These are phyloP conservation scores for Hypoxylon sp. DNA, from an alignment of 2,329 filamentous ascomycete species.

Conservation along the genomic window DNA sequence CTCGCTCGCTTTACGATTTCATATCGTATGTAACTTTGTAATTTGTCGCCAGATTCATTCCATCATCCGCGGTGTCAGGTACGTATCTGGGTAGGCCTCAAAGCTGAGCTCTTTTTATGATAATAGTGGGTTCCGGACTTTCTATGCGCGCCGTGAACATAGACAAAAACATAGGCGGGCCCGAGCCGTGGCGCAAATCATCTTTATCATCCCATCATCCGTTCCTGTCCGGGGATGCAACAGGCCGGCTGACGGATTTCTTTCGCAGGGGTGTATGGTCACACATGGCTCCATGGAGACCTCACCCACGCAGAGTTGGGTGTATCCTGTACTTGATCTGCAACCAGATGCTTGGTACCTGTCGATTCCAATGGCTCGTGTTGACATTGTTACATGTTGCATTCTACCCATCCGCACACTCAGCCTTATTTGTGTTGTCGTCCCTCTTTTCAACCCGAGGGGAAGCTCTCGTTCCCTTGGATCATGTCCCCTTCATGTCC, in stretches of 20 bases:
- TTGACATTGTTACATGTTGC: slow-evolving; percentile 35
- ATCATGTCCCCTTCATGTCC: slow-evolving; percentile 22
- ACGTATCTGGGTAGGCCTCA: not conserved
- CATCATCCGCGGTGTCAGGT: not conserved
- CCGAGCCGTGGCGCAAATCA: slow-evolving; percentile 32
- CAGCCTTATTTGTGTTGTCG: slow-evolving; percentile 41
- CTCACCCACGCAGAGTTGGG: slow-evolving; percentile 39
- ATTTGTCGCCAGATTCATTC: slow-evolving; percentile 7
- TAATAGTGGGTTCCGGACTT: slow-evolving; percentile 13
- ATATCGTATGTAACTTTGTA: slow-evolving; percentile 18
- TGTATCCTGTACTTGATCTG: slow-evolving; percentile 40
- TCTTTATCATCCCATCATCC: slow-evolving; percentile 37
- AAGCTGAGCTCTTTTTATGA: slow-evolving; percentile 6
- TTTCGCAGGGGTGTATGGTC: slow-evolving; percentile 44
- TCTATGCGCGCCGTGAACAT: slow-evolving; percentile 24
- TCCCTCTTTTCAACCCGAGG: slow-evolving; percentile 30
- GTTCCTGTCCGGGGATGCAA: slow-evolving; percentile 39
- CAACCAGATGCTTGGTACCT: slow-evolving; percentile 36
- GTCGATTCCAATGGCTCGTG: slow-evolving; percentile 36
- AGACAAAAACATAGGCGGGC: slow-evolving; percentile 29
- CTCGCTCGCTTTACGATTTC: slow-evolving; percentile 10
- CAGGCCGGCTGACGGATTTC: slow-evolving; percentile 37
- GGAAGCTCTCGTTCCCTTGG: slow-evolving; percentile 28
- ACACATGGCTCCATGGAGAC: slow-evolving; percentile 41
- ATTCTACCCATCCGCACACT: slow-evolving; percentile 25